A percentile compares a stretch with the other conserved stretches of the same genome.
Conservation (phyloP, 1,284 basidiomycete species). For the Porodaedalea pini region DNA sequence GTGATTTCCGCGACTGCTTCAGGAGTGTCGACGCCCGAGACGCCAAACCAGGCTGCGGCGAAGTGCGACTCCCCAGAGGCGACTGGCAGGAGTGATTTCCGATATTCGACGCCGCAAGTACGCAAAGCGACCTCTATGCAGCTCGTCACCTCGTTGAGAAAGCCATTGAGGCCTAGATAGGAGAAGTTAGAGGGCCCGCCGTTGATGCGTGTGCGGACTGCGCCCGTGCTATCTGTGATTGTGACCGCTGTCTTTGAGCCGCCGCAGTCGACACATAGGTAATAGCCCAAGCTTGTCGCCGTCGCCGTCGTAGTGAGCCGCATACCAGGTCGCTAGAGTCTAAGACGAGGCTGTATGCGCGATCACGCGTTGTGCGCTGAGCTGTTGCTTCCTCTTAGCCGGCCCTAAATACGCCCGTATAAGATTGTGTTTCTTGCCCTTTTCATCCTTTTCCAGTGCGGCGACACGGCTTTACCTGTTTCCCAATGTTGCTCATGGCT, state of each 20-base stretch:
- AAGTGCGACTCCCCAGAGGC: constrained; percentile 38
- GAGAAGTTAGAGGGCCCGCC: constrained; percentile 69
- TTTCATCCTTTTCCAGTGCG: constrained; percentile 66
- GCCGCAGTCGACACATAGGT: constrained; percentile 77
- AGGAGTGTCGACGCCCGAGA: constrained; percentile 72
- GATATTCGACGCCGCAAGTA: neutral
- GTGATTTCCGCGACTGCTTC: constrained; percentile 53
- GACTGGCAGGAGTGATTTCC: constrained; percentile 36
- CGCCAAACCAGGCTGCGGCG: constrained; percentile 70
- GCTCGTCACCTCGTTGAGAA: constrained; percentile 44
- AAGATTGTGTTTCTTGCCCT: constrained; percentile 16
- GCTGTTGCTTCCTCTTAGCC: neutral
- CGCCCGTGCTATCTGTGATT: constrained; percentile 52
- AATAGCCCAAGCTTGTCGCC: too few relatives aligned
- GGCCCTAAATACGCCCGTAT: constrained; percentile 28
- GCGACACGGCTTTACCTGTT: constrained; percentile 70
- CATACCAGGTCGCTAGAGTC: too few relatives aligned
- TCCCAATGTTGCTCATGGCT: constrained; percentile 82
- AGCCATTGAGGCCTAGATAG: constrained; percentile 51
- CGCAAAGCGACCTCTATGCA: constrained; percentile 50
- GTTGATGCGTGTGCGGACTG: constrained; percentile 55
- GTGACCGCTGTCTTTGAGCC: constrained; percentile 77
- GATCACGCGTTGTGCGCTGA: neutral
- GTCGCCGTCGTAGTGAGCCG: too few relatives aligned
- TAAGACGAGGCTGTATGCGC: too few relatives aligned